phyloP scores from a whole-genome alignment of 2,329 filamentous ascomycete species.

The Gremmenia infestans region DNA sequence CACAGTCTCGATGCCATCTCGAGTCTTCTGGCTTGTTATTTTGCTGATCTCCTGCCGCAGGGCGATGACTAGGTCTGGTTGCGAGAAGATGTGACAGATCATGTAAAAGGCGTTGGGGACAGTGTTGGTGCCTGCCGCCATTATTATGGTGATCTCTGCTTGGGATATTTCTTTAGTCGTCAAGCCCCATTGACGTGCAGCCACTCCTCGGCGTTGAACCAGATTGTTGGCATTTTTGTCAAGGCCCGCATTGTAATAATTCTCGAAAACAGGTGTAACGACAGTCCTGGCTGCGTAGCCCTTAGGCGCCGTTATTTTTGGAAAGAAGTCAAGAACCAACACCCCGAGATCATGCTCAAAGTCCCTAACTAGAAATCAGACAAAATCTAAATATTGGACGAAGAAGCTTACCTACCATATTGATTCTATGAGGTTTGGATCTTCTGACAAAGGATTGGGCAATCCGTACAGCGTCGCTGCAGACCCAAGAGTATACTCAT shows the following conservation, averaged over 20 bases:
- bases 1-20: slow-evolving; percentile 7
- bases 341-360: slow-evolving; percentile 26
- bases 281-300: slow-evolving; percentile 31
- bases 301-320: slow-evolving; percentile 28
- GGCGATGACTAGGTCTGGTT: slow-evolving; percentile 25
- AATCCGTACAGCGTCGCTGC: slow-evolving; percentile 39
- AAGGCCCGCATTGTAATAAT: slow-evolving; percentile 28
- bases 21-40: slow-evolving; percentile 3
- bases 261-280: slow-evolving; percentile 30
- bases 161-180: slow-evolving; percentile 18
- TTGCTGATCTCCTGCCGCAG: slow-evolving; percentile 29
- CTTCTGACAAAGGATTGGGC: slow-evolving; percentile 36
- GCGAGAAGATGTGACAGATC: slow-evolving; percentile 30
- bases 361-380: slow-evolving; percentile 13
- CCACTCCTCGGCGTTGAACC: slow-evolving; percentile 4
- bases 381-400: background rate
- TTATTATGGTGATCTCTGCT: slow-evolving; percentile 30
- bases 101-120: slow-evolving; percentile 37
- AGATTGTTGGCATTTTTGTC: slow-evolving; percentile 25
- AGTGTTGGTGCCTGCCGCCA: slow-evolving; percentile 32
- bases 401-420: slow-evolving; percentile 34
- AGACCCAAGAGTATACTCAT: slow-evolving; percentile 24
- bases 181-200: slow-evolving; percentile 4
- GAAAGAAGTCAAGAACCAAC: slow-evolving; percentile 29
- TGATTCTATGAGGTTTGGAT: slow-evolving; percentile 32